Conservation (phyloP, 2,329 filamentous ascomycete genomes). For the Trichoderma aggressivum region DNA sequence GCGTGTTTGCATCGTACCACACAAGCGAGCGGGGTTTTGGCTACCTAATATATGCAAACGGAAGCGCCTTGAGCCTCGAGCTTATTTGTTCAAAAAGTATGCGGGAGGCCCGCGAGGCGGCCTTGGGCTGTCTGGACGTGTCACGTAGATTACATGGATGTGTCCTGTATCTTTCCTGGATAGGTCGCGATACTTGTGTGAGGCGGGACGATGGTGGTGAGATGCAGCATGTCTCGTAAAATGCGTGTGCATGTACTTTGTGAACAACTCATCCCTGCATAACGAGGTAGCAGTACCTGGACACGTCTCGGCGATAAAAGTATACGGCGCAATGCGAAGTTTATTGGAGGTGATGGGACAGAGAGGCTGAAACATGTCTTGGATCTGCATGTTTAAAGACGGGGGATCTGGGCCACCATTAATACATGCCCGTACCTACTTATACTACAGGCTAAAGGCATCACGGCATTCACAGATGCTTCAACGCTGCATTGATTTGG, state of each 20-base stretch:
- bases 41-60: neutral
- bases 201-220: neutral
- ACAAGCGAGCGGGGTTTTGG: neutral
- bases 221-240: neutral
- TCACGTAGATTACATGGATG: neutral
- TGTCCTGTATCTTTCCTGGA: neutral
- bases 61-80: neutral
- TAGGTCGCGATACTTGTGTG: neutral
- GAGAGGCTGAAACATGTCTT: neutral
- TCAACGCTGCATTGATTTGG: neutral
- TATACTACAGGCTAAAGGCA: too few species aligned
- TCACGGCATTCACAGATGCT: neutral
- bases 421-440: too few species aligned
- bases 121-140: neutral
- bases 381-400: neutral
- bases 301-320: neutral
- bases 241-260: neutral
- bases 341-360: neutral
- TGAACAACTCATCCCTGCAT: neutral
- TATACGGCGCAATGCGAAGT: neutral
- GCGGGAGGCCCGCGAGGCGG: neutral
- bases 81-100: neutral
- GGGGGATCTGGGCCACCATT: neutral
- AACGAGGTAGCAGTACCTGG: neutral
- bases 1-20: neutral